Percentiles rank a stretch among this genome's conserved stretches.
Evolutionary conservation across 2,329 filamentous ascomycete species (phyloP).

Genomic region (Fusarium sp.): DNA sequence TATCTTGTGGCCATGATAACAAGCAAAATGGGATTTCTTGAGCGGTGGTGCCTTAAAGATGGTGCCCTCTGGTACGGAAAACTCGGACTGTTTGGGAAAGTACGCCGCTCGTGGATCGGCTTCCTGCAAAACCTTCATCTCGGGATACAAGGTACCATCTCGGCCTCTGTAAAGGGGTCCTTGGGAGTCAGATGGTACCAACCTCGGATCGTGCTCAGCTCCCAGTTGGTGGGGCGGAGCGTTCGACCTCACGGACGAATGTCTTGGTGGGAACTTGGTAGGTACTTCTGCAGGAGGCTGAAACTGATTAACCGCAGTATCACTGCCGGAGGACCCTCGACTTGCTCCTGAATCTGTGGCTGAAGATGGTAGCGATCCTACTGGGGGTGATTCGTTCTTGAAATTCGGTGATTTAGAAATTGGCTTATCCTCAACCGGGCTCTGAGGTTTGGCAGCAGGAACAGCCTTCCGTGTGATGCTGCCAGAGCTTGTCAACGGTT

Average conservation of each 20-base stretch:
- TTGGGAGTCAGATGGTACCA: slow-evolving; percentile 53
- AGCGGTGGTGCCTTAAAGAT: slow-evolving; percentile 60
- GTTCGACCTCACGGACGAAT: slow-evolving; percentile 48
- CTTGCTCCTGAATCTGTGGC: slow-evolving; percentile 22
- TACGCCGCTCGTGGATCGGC: slow-evolving; percentile 54
- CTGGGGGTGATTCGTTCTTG: slow-evolving; percentile 31
- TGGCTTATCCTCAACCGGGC: slow-evolving; percentile 44
- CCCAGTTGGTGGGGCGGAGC: slow-evolving; percentile 41
- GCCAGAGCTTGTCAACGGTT: slow-evolving; percentile 29
- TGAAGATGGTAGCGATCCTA: slow-evolving; percentile 42
- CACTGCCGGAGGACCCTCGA: slow-evolving; percentile 37
- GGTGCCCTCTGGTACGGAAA: slow-evolving; percentile 50
- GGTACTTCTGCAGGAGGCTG: slow-evolving; percentile 39
- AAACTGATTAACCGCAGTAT: slow-evolving; percentile 35
- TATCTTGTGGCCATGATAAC: slow-evolving; percentile 61
- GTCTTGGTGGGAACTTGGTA: slow-evolving; percentile 51
- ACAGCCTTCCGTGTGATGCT: slow-evolving; percentile 48
- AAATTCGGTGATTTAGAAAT: slow-evolving; percentile 42
- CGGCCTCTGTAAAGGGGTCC: slow-evolving; percentile 53
- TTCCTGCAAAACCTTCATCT: slow-evolving; percentile 54
- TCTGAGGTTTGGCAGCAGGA: slow-evolving; percentile 32
- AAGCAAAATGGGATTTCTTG: slow-evolving; percentile 60
- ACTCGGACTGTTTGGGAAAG: slow-evolving; percentile 54
- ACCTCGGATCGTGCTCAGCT: slow-evolving; percentile 48
- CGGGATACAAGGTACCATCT: slow-evolving; percentile 57